Percentiles rank a stretch among this genome's conserved stretches.
These are phyloP conservation scores for Verticillium nonalfalfae DNA, from an alignment of 2,329 filamentous ascomycete genomes.

Conservation along the genomic window DNA sequence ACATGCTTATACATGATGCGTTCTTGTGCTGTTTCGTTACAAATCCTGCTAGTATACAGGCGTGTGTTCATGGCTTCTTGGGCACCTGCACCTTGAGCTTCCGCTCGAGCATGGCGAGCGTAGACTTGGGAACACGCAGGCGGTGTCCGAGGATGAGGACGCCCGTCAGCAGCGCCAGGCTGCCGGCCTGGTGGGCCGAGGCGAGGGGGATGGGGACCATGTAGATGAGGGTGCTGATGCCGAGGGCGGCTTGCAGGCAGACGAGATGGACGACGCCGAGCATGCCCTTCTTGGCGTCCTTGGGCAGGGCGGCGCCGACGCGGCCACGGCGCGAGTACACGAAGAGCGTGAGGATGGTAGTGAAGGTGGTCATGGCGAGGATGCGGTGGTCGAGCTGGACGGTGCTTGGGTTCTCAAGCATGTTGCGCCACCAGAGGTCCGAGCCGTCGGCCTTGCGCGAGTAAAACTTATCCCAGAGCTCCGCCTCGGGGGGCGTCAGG, in stretches of 20 bases:
- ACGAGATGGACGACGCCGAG: constrained; percentile 79
- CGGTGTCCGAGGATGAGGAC: constrained; percentile 74
- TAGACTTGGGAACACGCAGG: constrained; percentile 64
- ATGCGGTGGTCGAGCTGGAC: constrained; percentile 96
- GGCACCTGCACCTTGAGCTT: constrained; percentile 23
- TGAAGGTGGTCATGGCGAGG: constrained; percentile 84
- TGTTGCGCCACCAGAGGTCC: constrained; percentile 95
- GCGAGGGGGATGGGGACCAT: constrained; percentile 86
- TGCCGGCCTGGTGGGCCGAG: constrained; percentile 88
- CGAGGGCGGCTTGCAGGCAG: constrained; percentile 73
- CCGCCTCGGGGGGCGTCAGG: constrained; percentile 70
- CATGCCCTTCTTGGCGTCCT: constrained; percentile 60
- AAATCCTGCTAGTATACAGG: too few species aligned
- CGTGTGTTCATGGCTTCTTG: background rate
- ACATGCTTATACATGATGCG: background rate
- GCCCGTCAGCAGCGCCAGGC: constrained; percentile 76
- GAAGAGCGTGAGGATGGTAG: constrained; percentile 70
- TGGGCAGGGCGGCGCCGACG: constrained; percentile 52
- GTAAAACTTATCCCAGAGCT: constrained; percentile 85
- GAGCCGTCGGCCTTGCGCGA: constrained; percentile 68
- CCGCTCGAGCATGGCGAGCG: constrained; percentile 53
- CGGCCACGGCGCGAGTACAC: constrained; percentile 68
- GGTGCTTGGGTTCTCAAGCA: constrained; percentile 92
- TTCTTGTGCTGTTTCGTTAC: background rate
- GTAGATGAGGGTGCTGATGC: constrained; percentile 88